Evolutionary conservation across 345 rosid species (phyloP), one percentile per base, ranked within the genome.

Genomic region (Brassica cretica): DNA sequence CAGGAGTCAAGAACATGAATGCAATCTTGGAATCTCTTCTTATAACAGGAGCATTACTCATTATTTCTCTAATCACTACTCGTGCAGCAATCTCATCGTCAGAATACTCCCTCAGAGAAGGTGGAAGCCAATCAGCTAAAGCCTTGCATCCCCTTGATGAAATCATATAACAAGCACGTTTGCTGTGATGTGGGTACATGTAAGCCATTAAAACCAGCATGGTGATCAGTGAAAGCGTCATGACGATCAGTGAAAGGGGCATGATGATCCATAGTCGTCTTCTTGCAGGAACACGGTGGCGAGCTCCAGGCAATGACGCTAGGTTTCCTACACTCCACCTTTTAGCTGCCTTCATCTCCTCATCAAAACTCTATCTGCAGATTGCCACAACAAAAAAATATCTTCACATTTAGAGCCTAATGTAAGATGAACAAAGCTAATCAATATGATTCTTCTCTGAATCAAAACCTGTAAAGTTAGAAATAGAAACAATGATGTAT

Each of bases 61-160:
- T 74, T 49, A 95, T 91, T 39, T 93, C 99, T 71, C 75, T 84
- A 82, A 89, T 76, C 41, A 95, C 96, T 62, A 90, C 86, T 0
- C 77, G 91, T 60, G 98, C 85, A 18, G 88, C 91, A 53, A 93
- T 82, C 88, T 96, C 99, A 24, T 89, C 91, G 64, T 96, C 99
- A 0, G 95, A 87, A 33, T 39, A 84, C 78, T 89, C 93, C 81
- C 98, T 87, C 4, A 84, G 77, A 66, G 97, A 90, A 78, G 99
- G 98, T 9, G 99, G 98, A 82, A 93, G 97, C 99, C 99, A 96
- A 66, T 86, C 84, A 24, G 88, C 67, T 55, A 96, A 82, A 74
- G 76, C 96, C 81, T 89, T 87, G 76, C 99, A 96, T 58, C 97
- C 97, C 85, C 89, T 84, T 2, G 94, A 85, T 29, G 97, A 90